Percentiles rank a stretch among this genome's conserved stretches.
Conservation (phyloP, 768 basidiomycete genomes). For the Calvatia gigantea region DNA sequence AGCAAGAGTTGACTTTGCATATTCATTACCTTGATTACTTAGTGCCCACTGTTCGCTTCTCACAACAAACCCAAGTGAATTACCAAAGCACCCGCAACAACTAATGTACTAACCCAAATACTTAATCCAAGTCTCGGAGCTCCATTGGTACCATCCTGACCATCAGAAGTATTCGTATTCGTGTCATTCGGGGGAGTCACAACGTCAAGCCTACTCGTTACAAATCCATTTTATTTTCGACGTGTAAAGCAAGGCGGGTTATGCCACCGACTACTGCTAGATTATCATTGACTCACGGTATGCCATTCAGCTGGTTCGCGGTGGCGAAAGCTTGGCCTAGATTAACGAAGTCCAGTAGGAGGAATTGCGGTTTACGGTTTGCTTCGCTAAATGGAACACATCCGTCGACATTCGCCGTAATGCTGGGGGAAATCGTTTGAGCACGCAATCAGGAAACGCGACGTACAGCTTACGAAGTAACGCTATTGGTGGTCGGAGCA, state of each 20-base stretch:
- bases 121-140: background rate
- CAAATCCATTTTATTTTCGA: background rate
- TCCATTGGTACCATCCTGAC: background rate
- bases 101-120: background rate
- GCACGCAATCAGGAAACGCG: background rate
- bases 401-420: slow-evolving; percentile 36
- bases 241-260: background rate
- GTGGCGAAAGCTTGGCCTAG: slow-evolving; percentile 41
- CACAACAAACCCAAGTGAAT: background rate
- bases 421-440: slow-evolving; percentile 20
- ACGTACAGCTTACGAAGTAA: slow-evolving; percentile 30
- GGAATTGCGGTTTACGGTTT: slow-evolving; percentile 46
- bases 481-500: slow-evolving; percentile 34
- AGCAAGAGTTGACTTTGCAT: too few species aligned
- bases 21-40: too few species aligned
- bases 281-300: slow-evolving; percentile 26
- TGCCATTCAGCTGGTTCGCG: slow-evolving; percentile 42
- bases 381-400: slow-evolving; percentile 39
- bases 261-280: background rate
- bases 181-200: background rate
- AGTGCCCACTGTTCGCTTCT: background rate
- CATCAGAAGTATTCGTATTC: background rate
- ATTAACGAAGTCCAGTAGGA: slow-evolving; percentile 52
- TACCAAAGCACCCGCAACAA: background rate
- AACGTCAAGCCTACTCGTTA: background rate